Evolutionary conservation across 1,284 basidiomycete genomes (phyloP).

Genomic region (Leccinum subrobustum): DNA sequence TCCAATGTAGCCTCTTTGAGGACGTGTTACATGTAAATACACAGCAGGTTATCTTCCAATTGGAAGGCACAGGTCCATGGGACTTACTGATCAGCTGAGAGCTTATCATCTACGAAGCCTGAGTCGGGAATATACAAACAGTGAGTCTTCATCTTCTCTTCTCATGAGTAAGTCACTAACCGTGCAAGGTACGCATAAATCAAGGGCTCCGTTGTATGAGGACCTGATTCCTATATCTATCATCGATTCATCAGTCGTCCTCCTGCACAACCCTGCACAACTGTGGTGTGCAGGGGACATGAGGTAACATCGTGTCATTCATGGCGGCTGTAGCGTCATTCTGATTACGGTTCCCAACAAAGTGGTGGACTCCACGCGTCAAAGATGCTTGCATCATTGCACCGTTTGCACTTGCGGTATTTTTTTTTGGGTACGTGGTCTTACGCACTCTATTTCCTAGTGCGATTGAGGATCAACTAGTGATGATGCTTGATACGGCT

Average conservation of each 20-base stretch:
- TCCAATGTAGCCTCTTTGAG: not conserved
- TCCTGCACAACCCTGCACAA: not conserved
- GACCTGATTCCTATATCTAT: not conserved
- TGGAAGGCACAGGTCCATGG: not conserved
- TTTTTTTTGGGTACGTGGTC: not conserved
- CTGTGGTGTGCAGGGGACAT: not conserved
- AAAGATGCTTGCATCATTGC: not conserved
- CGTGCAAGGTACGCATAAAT: not conserved
- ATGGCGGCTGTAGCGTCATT: not conserved
- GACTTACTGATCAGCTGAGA: too few relatives aligned
- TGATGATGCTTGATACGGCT: not conserved
- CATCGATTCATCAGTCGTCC: not conserved
- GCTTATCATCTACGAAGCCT: not conserved
- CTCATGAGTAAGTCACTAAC: not conserved
- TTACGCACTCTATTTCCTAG: not conserved
- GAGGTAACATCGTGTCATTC: not conserved
- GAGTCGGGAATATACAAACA: not conserved
- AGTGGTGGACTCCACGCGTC: not conserved
- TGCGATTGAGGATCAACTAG: not conserved
- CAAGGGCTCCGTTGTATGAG: too few relatives aligned
- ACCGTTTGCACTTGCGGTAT: not conserved
- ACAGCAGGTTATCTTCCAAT: not conserved
- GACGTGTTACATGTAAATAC: not conserved
- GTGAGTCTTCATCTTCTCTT: not conserved
- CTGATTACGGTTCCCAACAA: not conserved